Evolutionary conservation across 2,329 filamentous ascomycete genomes (phyloP).

Genomic region (Passalora sequoiae): DNA sequence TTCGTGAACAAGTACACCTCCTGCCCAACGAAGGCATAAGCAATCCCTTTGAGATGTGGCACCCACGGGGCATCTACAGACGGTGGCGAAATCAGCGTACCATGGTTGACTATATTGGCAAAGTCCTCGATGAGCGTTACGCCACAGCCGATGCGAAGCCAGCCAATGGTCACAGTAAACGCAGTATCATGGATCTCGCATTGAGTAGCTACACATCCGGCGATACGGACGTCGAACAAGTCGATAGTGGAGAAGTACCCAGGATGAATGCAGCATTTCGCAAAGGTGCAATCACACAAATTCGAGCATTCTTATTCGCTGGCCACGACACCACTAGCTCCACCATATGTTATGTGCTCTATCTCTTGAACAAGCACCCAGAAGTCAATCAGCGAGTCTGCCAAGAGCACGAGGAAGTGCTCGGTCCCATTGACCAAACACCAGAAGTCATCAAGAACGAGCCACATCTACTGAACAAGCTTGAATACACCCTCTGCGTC

Average conservation of each 20-base stretch:
- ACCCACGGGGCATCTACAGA: conserved; percentile 18
- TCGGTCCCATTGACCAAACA: conserved; percentile 33
- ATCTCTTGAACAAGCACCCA: conserved; percentile 35
- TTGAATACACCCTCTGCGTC: conserved; percentile 49
- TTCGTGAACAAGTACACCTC: conserved; percentile 33
- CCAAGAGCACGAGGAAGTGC: conserved; percentile 48
- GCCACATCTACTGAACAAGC: conserved; percentile 46
- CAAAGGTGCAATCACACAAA: conserved; percentile 30
- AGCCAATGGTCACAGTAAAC: conserved; percentile 21
- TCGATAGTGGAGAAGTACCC: conserved; percentile 10
- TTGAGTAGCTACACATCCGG: conserved; percentile 34
- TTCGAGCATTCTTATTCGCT: conserved; percentile 38
- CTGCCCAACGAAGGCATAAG: conserved; percentile 18
- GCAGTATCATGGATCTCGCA: conserved; percentile 29
- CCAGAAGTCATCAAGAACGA: conserved; percentile 36
- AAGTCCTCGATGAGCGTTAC: conserved; percentile 34
- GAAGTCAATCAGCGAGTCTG: conserved; percentile 33
- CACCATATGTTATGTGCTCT: conserved; percentile 33
- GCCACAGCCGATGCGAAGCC: conserved; percentile 24
- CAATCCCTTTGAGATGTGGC: conserved; percentile 18
- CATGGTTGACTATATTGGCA: conserved; percentile 21
- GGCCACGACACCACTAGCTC: conserved; percentile 39
- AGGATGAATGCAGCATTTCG: conserved; percentile 33
- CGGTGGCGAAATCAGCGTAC: conserved; percentile 23
- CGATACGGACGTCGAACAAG: conserved; percentile 8